Evolutionary conservation across 768 basidiomycete species (phyloP).

Genomic region (Termitomyces sp.): DNA sequence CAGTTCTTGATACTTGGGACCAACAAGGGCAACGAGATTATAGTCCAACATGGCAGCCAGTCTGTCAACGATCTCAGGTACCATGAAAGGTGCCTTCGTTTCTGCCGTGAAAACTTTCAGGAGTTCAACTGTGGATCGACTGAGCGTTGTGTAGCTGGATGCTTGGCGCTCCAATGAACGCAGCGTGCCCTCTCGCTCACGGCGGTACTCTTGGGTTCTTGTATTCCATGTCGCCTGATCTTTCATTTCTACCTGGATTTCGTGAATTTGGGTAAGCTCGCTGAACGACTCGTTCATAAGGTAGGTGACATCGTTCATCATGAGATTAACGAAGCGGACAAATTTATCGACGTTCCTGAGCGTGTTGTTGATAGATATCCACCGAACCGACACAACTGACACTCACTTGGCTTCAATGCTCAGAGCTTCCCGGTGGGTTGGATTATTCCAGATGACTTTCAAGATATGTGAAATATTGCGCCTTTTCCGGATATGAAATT

Average conservation of each 20-base stretch:
- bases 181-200: slow-evolving; percentile 78
- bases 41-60: slow-evolving; percentile 97
- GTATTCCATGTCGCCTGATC: slow-evolving; percentile 68
- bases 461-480: slow-evolving; percentile 86
- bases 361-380: not conserved
- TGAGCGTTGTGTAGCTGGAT: slow-evolving; percentile 81
- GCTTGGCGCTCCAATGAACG: slow-evolving; percentile 82
- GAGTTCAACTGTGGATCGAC: slow-evolving; percentile 84
- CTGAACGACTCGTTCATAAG: slow-evolving; percentile 95
- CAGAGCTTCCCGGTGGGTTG: slow-evolving; percentile 82
- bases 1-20: slow-evolving; percentile 84
- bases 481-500: slow-evolving; percentile 28
- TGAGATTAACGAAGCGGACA: slow-evolving; percentile 91
- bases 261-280: slow-evolving; percentile 85
- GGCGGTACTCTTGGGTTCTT: slow-evolving; percentile 64
- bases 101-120: slow-evolving; percentile 91
- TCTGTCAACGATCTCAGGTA: slow-evolving; percentile 92
- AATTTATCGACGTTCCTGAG: slow-evolving; percentile 86
- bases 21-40: slow-evolving; percentile 85
- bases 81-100: slow-evolving; percentile 90
- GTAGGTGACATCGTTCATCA: slow-evolving; percentile 99
- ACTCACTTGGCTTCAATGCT: slow-evolving; percentile 70
- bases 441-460: slow-evolving; percentile 90
- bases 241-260: slow-evolving; percentile 82
- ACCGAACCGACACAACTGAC: not conserved